Percentiles rank a stretch among this genome's conserved stretches.
Conservation (phyloP, 1,284 basidiomycete genomes). For the Tylopilus sp. region DNA sequence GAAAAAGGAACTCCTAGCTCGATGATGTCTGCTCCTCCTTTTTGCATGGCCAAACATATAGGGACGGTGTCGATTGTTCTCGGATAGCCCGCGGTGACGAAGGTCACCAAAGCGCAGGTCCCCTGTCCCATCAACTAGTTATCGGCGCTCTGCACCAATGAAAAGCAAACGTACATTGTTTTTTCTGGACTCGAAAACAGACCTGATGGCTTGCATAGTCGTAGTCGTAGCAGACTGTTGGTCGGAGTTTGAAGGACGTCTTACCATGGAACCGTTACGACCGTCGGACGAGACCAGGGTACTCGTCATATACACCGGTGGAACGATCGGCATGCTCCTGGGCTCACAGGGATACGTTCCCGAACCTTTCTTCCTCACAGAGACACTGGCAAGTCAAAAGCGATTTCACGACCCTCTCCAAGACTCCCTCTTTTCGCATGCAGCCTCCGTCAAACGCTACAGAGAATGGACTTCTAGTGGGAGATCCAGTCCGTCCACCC, state of each 20-base stretch:
- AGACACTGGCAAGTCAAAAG: constrained; percentile 74
- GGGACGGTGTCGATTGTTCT: constrained; percentile 77
- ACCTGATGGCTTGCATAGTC: constrained; percentile 72
- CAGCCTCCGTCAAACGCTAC: constrained; percentile 68
- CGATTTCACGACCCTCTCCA: constrained; percentile 84
- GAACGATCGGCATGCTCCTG: constrained; percentile 85
- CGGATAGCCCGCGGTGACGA: constrained; percentile 91
- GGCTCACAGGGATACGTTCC: constrained; percentile 80
- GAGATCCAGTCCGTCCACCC: constrained; percentile 43
- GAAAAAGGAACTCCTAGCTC: constrained; percentile 97
- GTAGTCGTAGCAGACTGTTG: background rate
- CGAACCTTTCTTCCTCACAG: constrained; percentile 83
- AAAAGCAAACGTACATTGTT: constrained; percentile 45
- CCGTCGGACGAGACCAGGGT: constrained; percentile 71
- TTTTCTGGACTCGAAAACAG: constrained; percentile 72
- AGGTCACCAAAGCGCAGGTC: constrained; percentile 76
- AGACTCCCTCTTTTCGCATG: constrained; percentile 74
- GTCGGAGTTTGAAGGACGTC: constrained; percentile 3
- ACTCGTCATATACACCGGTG: constrained; percentile 80
- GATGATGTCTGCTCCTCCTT: constrained; percentile 92
- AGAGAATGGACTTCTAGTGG: constrained; percentile 66
- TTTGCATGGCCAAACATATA: constrained; percentile 86
- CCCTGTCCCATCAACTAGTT: constrained; percentile 47
- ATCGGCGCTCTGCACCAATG: constrained; percentile 3
- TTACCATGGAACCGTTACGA: constrained; percentile 45